A percentile compares a stretch with the other conserved stretches of the same genome.
These are phyloP conservation scores for Euphorbia lathyris DNA, from an alignment of 345 rosid species.

Conservation along the genomic window DNA sequence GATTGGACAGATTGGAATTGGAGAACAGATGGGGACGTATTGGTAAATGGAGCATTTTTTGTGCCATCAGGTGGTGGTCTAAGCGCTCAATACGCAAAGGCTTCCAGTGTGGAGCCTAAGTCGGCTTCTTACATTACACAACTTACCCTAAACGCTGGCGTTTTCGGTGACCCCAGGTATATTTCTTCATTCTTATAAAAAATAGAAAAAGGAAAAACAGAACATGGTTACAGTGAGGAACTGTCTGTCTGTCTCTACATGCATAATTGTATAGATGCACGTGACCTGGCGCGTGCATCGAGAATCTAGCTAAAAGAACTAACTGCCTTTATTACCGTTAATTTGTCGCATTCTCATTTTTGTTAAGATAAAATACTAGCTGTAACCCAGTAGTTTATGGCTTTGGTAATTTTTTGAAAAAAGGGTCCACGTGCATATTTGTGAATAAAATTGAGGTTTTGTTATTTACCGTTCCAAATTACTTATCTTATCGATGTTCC, in stretches of 20 bases:
- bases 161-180: conserved; percentile 71
- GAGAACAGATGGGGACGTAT: conserved; percentile 86
- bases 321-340: conserved; percentile 18
- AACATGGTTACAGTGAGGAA: not conserved
- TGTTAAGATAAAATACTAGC: not conserved
- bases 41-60: conserved; percentile 91
- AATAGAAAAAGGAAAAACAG: not conserved
- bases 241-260: not conserved
- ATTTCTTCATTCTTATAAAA: no score
- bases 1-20: conserved; percentile 88
- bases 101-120: conserved; percentile 76
- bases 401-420: no score
- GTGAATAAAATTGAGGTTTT: no score
- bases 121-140: conserved; percentile 58
- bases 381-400: no score
- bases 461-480: no score
- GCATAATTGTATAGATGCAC: conserved; percentile 18
- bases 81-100: conserved; percentile 54
- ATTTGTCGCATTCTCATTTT: conserved; percentile 12
- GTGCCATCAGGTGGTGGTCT: conserved; percentile 87
- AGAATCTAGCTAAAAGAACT: conserved; percentile 16
- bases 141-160: conserved; percentile 77
- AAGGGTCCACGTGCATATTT: no score
- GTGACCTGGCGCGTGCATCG: conserved; percentile 23
- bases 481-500: no score